A percentile compares a stretch with the other conserved stretches of the same genome.
Evolutionary conservation across 768 basidiomycete genomes (phyloP).

Genomic region (Russula vinacea): DNA sequence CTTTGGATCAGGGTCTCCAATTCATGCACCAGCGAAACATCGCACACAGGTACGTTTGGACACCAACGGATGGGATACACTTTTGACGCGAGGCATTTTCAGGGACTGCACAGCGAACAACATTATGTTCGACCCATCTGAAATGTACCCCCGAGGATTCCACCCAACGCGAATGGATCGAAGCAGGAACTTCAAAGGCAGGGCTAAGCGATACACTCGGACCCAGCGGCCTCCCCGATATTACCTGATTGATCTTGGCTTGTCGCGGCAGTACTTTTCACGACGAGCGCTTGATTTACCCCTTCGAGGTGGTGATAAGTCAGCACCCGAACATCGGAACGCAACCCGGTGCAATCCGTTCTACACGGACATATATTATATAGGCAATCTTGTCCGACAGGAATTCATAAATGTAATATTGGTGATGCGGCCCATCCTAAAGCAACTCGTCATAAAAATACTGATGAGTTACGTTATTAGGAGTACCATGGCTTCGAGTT

Average conservation of each 20-base stretch:
- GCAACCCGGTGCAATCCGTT: constrained; percentile 30
- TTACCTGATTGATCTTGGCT: constrained; percentile 36
- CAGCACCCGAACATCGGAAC: constrained; percentile 32
- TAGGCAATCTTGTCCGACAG: constrained; percentile 31
- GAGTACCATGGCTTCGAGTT: constrained; percentile 23
- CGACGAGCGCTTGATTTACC: constrained; percentile 25
- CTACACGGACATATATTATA: constrained; percentile 32
- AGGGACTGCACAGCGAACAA: constrained; percentile 22
- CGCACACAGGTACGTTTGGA: constrained; percentile 29
- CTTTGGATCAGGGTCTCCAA: constrained; percentile 27
- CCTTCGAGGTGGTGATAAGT: constrained; percentile 32
- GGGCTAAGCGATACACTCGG: constrained; percentile 29
- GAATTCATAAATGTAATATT: constrained; percentile 29
- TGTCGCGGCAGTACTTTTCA: constrained; percentile 31
- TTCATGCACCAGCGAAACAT: constrained; percentile 32
- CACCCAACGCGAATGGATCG: constrained; percentile 19
- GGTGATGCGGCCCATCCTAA: not conserved
- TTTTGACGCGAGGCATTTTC: not conserved
- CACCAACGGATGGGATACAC: not conserved
- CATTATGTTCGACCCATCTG: constrained; percentile 23
- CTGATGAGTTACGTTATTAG: constrained; percentile 5
- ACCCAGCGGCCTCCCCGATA: constrained; percentile 34
- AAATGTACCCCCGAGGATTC: constrained; percentile 21
- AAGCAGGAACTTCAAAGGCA: constrained; percentile 14
- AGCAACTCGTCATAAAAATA: too few species aligned